Conservation (phyloP, 2,329 filamentous ascomycete species). For the Alternaria brassicae region DNA sequence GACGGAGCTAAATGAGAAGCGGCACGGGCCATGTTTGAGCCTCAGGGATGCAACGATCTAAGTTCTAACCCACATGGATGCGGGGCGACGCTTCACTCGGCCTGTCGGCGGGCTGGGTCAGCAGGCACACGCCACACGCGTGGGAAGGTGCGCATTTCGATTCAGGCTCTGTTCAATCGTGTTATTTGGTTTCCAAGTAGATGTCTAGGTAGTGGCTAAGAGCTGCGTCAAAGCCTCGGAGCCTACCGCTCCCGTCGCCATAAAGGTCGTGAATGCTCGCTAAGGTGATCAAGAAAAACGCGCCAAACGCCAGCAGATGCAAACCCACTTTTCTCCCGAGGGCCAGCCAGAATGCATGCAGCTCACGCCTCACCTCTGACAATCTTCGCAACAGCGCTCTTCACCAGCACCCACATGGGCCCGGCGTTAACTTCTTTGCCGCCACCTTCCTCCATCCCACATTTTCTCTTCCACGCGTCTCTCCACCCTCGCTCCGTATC, state of each 20-base stretch:
- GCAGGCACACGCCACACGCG: background rate
- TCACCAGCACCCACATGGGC: conserved; percentile 39
- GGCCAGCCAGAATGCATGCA: background rate
- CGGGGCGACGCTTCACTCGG: conserved; percentile 3
- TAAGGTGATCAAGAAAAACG: conserved; percentile 1
- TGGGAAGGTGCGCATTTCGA: background rate
- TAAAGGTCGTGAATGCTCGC: conserved; percentile 5
- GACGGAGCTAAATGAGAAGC: conserved; percentile 29
- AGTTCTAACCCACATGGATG: background rate
- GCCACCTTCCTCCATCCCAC: conserved; percentile 28
- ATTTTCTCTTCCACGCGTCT: conserved; percentile 34
- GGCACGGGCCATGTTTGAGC: conserved; percentile 18
- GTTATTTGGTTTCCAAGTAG: background rate
- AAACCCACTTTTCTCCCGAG: background rate
- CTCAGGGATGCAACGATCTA: too few species aligned
- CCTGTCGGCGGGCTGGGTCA: background rate
- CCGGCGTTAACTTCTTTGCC: conserved; percentile 34
- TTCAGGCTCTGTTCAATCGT: background rate
- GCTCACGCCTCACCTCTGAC: conserved; percentile 33
- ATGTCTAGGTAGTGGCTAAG: background rate
- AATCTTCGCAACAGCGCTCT: conserved; percentile 33
- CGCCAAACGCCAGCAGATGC: conserved; percentile 9
- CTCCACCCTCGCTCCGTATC: conserved; percentile 32
- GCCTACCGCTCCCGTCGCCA: conserved; percentile 5
- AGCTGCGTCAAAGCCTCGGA: background rate